phyloP scores from a whole-genome alignment of 768 basidiomycete species.

The Mycena metata region DNA sequence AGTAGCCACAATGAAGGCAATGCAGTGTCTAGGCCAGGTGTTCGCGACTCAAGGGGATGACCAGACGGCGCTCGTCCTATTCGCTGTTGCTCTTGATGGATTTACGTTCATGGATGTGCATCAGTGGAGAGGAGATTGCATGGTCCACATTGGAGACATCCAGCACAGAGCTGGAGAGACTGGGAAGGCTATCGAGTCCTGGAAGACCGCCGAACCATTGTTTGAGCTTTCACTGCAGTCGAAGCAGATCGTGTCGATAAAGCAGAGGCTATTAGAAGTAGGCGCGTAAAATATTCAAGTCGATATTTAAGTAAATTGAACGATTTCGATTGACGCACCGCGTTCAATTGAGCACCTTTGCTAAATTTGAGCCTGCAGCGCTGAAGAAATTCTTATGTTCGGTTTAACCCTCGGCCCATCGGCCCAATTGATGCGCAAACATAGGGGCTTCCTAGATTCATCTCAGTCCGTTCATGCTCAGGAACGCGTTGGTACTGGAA shows the following conservation, averaged over 20 bases:
- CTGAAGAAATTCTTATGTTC: no score
- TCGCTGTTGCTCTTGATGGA: background rate
- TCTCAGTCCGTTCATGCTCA: no score
- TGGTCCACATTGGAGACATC: background rate
- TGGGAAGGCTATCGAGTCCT: background rate
- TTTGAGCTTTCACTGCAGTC: background rate
- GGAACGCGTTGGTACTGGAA: no score
- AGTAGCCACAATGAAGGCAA: background rate
- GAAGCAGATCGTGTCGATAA: background rate
- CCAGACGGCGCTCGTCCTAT: background rate
- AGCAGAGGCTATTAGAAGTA: background rate
- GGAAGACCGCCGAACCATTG: background rate
- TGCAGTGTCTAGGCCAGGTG: background rate
- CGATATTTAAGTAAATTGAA: no score
- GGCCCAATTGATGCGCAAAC: no score
- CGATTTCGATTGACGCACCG: no score
- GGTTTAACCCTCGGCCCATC: no score
- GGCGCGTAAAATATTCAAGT: no score
- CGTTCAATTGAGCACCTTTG: no score
- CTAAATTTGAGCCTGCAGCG: no score
- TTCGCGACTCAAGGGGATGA: slow-evolving; percentile 3
- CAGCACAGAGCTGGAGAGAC: background rate
- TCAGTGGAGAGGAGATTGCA: background rate
- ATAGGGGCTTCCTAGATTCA: no score
- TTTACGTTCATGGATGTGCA: slow-evolving; percentile 10